Conservation (phyloP, 2,329 filamentous ascomycete species). For the Pyrenophora teres region DNA sequence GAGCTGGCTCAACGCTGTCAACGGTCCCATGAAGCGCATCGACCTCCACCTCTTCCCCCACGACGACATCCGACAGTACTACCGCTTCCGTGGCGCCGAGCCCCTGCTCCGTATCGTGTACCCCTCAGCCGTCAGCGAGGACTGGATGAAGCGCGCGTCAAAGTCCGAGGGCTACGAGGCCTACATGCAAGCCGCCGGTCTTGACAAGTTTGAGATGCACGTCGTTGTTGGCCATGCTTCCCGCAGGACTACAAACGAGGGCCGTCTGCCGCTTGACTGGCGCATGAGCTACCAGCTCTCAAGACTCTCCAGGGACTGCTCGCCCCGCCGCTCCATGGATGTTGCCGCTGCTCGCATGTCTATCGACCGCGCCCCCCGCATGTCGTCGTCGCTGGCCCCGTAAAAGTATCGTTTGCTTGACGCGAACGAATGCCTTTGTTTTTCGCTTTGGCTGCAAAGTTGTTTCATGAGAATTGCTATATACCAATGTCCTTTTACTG, state of each 20-base stretch:
- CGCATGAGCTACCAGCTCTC: constrained; percentile 16
- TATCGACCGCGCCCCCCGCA: constrained; percentile 5
- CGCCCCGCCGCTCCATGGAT: constrained; percentile 13
- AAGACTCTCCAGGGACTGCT: constrained; percentile 10
- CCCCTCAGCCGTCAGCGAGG: constrained; percentile 12
- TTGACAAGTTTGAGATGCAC: constrained; percentile 16
- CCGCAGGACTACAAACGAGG: constrained; percentile 14
- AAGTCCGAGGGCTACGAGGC: constrained; percentile 17
- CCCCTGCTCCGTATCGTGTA: constrained; percentile 20
- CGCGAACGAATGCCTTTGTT: too few species aligned
- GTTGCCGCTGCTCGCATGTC: constrained; percentile 14
- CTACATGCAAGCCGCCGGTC: constrained; percentile 11
- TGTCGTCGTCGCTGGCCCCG: neutral
- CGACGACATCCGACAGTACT: constrained; percentile 20
- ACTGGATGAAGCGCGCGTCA: constrained; percentile 19
- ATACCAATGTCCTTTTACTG: too few species aligned
- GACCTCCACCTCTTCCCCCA: constrained; percentile 19
- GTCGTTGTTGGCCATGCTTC: constrained; percentile 20
- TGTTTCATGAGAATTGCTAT: too few species aligned
- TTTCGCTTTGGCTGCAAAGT: too few species aligned
- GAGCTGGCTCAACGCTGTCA: constrained; percentile 12
- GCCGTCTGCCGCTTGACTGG: constrained; percentile 18
- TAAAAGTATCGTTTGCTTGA: too few species aligned
- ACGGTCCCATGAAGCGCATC: constrained; percentile 19
- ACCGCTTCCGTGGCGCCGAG: constrained; percentile 21